Conservation (phyloP, 495 filamentous ascomycete genomes). For the Melanomma pulvis-pyrius region DNA sequence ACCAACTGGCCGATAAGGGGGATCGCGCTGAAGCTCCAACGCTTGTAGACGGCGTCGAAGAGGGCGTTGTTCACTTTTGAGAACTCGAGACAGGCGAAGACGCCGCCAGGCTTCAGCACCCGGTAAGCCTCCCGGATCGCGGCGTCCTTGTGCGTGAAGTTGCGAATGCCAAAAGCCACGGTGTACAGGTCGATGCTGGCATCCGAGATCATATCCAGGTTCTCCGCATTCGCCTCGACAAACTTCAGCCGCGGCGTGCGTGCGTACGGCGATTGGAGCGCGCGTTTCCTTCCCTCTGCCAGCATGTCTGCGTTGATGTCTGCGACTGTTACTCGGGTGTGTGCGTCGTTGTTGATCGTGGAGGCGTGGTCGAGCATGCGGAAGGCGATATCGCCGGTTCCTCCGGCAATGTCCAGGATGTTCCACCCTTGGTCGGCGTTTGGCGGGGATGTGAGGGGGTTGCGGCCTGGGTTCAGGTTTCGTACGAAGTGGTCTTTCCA, state of each 20-base stretch:
- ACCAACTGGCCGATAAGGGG: slow-evolving; percentile 94
- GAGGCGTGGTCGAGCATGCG: slow-evolving; percentile 90
- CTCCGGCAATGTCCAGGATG: slow-evolving; percentile 96
- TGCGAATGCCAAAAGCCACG: slow-evolving; percentile 95
- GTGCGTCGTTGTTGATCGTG: slow-evolving; percentile 74
- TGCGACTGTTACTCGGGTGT: slow-evolving; percentile 80
- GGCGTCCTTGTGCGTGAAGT: slow-evolving; percentile 84
- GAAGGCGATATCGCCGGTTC: slow-evolving; percentile 97
- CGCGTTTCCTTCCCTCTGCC: slow-evolving; percentile 78
- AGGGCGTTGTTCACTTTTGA: slow-evolving; percentile 73
- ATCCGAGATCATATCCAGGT: slow-evolving; percentile 64
- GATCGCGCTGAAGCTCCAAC: slow-evolving; percentile 94
- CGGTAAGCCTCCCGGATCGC: slow-evolving; percentile 81
- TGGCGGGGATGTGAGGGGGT: slow-evolving; percentile 49
- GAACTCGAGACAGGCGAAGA: slow-evolving; percentile 98
- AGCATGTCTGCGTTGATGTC: slow-evolving; percentile 98
- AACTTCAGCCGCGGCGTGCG: slow-evolving; percentile 65
- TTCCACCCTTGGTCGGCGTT: slow-evolving; percentile 60
- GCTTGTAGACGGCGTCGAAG: slow-evolving; percentile 86
- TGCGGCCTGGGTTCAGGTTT: slow-evolving; percentile 81
- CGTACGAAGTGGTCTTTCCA: slow-evolving; percentile 99
- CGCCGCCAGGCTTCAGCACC: slow-evolving; percentile 89
- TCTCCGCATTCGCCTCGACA: slow-evolving; percentile 88
- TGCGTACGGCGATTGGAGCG: slow-evolving; percentile 61
- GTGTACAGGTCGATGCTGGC: slow-evolving; percentile 87